phyloP scores from a whole-genome alignment of 1,284 basidiomycete genomes.

The Sanghuangporus sanghuang region DNA sequence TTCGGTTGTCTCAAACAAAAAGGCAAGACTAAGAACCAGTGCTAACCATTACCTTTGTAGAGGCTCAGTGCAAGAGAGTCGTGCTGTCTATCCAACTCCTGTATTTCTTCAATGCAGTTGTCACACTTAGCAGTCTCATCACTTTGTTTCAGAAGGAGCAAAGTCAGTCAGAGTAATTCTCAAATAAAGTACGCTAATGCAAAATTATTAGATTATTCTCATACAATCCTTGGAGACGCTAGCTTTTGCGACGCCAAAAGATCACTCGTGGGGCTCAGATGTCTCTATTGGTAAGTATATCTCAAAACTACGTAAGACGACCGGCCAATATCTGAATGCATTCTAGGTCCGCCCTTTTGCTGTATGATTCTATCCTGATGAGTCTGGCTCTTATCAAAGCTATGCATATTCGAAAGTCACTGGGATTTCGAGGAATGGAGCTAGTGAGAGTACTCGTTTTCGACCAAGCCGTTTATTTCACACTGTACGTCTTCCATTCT shows the following conservation, averaged over 20 bases:
- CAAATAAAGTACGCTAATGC: neutral
- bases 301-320: neutral
- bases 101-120: neutral
- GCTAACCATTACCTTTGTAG: neutral
- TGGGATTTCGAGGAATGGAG: neutral
- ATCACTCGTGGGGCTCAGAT: neutral
- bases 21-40: rapidly evolving
- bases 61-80: neutral
- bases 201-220: neutral
- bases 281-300: neutral
- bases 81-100: neutral
- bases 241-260: neutral
- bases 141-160: neutral
- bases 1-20: neutral
- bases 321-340: neutral
- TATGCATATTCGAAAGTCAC: neutral
- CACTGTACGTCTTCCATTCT: too few species aligned
- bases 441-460: neutral
- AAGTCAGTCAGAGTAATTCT: neutral
- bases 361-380: neutral
- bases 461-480: neutral
- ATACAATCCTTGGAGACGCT: neutral
- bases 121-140: neutral
- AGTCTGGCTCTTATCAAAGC: neutral
- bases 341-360: neutral